These are phyloP conservation scores for Aspergillus fischeri DNA, from an alignment of 2,329 filamentous ascomycete species.

Conservation along the genomic window DNA sequence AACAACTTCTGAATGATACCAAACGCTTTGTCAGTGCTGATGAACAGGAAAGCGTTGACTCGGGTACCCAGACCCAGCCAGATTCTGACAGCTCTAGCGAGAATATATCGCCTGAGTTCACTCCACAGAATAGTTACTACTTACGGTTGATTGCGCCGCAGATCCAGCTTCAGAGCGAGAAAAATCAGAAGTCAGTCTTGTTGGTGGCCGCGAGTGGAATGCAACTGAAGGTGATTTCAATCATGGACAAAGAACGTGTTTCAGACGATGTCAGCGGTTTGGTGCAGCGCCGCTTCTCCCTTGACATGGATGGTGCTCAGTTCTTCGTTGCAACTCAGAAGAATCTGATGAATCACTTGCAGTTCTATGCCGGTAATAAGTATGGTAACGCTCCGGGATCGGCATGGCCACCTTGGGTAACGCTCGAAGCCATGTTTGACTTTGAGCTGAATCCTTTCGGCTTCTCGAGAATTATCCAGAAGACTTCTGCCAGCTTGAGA, in stretches of 20 bases:
- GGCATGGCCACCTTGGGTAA: slow-evolving; percentile 96
- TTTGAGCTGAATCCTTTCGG: slow-evolving; percentile 91
- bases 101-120: slow-evolving; percentile 82
- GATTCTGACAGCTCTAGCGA: slow-evolving; percentile 56
- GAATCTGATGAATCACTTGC: slow-evolving; percentile 80
- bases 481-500: slow-evolving; percentile 87
- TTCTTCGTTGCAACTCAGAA: slow-evolving; percentile 97
- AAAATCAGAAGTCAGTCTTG: slow-evolving; percentile 94
- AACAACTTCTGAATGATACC: slow-evolving; percentile 78
- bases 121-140: slow-evolving; percentile 88
- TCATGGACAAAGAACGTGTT: slow-evolving; percentile 93
- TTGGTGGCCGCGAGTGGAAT: slow-evolving; percentile 96
- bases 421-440: slow-evolving; percentile 97
- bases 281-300: slow-evolving; percentile 87
- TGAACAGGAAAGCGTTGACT: slow-evolving; percentile 45
- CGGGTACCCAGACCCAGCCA: slow-evolving; percentile 38
- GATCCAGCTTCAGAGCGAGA: slow-evolving; percentile 96
- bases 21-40: slow-evolving; percentile 75
- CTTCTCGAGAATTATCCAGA: slow-evolving; percentile 96
- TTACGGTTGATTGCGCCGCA: slow-evolving; percentile 93
- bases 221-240: slow-evolving; percentile 95
- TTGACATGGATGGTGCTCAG: slow-evolving; percentile 96
- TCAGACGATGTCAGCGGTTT: slow-evolving; percentile 91
- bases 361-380: slow-evolving; percentile 89
- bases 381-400: slow-evolving; percentile 83